A percentile compares a stretch with the other conserved stretches of the same genome.
These are phyloP conservation scores for Alternaria longipes DNA, from an alignment of 2,329 filamentous ascomycete species.

Conservation along the genomic window DNA sequence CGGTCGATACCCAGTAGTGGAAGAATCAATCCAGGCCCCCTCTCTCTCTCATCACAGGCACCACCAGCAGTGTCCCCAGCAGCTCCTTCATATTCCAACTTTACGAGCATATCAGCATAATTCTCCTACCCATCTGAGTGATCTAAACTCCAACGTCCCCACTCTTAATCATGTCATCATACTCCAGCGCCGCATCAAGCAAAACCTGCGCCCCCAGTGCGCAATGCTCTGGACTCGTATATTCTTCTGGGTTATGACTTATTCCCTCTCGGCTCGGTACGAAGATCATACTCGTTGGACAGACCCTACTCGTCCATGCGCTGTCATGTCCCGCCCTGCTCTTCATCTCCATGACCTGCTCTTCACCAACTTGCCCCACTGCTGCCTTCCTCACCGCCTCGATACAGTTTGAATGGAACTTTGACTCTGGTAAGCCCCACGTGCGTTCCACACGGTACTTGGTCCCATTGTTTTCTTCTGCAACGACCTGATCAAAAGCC, in stretches of 20 bases:
- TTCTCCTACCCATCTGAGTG: neutral
- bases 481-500: constrained; percentile 11
- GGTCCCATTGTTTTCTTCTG: constrained; percentile 34
- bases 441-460: constrained; percentile 31
- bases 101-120: too few relatives aligned
- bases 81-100: too few relatives aligned
- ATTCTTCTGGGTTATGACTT: constrained; percentile 57
- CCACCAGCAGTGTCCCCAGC: neutral
- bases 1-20: too few relatives aligned
- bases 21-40: neutral
- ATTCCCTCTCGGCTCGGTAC: constrained; percentile 56
- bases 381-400: constrained; percentile 33
- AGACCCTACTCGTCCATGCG: constrained; percentile 39
- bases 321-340: constrained; percentile 40
- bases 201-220: constrained; percentile 57
- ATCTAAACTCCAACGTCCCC: neutral
- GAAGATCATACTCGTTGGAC: constrained; percentile 55
- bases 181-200: constrained; percentile 44
- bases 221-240: constrained; percentile 55
- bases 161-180: neutral
- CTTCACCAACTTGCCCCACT: constrained; percentile 23
- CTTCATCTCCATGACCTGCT: constrained; percentile 40
- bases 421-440: constrained; percentile 40
- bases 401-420: constrained; percentile 35
- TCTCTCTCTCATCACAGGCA: neutral